Base-by-base conservation (phyloP, 306 rosid genomes). In the Arachis hypogaea region DNA sequence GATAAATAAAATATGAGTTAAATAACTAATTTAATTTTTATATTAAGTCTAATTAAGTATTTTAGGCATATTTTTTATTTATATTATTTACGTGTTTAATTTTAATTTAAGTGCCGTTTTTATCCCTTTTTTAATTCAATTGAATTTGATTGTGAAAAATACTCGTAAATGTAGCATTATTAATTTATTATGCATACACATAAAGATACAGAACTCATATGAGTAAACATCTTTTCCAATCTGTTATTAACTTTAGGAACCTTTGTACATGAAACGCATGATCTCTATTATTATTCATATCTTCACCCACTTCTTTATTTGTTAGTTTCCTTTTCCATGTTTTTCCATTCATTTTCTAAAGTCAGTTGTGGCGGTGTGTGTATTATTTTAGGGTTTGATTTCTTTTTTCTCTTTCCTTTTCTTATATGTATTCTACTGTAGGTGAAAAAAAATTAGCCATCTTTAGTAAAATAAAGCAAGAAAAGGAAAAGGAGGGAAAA, bases 191-290 rank as follows among this genome's bases (percentile, higher is more conserved):
- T 22, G 22, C 22, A 22, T 22, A 22, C 22, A 22, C 22, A 22
- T 22, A 22, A 22, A 22, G 22, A 22, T 22, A 22, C 22, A 22
- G 22, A 22, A 22, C 22, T 22, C 22, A 22, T 22, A 22, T 22
- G 22, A 22, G 22, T 22, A 22, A 22, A 22, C 22, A 22, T 22
- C 22, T n/a, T 74, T 66, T 43, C 64, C 11, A 52, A 54, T 76
- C 28, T 9, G 11, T 69, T 58, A 45, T 16, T 58, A 43, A 71
- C 30, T 72, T 59, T 47, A 18, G 28, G 18, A 50, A 12, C 61
- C 16, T 60, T 51, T 61, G 41, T 59, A 6, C 81, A 38, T 18
- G 62, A 76, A 29, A 68, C 58, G 51, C 69, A 59, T 59, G 41
- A 51, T 43, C 68, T 47, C 28, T 9, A 36, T 59, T 51, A 51